These are phyloP conservation scores for Phytomonas sp. DNA, from an alignment of 208 protist genomes.

Conservation along the genomic window DNA sequence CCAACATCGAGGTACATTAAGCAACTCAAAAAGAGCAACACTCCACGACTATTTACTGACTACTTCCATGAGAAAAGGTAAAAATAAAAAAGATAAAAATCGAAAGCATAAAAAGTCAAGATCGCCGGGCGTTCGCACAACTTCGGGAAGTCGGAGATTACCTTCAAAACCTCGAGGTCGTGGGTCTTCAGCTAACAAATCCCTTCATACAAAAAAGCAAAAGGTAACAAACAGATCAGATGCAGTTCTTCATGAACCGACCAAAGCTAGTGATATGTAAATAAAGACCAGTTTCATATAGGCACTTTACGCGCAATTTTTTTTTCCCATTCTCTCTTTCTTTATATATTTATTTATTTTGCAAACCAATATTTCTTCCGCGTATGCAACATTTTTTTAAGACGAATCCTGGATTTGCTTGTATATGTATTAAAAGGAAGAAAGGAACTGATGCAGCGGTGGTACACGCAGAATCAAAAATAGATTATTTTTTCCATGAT, in stretches of 20 bases:
- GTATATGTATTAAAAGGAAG: conserved; percentile 5
- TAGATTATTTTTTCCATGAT: conserved; percentile 6
- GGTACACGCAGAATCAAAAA: not conserved
- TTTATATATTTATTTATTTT: too few relatives aligned
- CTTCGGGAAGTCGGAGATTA: not conserved
- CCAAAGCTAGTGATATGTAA: not conserved
- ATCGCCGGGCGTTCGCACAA: not conserved
- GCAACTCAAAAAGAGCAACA: not conserved
- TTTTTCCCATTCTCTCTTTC: not conserved
- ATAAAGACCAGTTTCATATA: not conserved
- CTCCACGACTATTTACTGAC: not conserved
- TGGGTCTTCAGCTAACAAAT: not conserved
- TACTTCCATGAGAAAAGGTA: not conserved
- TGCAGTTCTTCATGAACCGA: not conserved
- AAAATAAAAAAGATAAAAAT: not conserved
- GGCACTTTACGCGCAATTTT: not conserved
- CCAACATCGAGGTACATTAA: not conserved
- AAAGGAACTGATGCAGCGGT: not conserved
- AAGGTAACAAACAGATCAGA: not conserved
- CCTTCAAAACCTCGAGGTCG: not conserved
- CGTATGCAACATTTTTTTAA: not conserved
- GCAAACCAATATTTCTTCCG: conserved; percentile 2
- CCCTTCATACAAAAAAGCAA: not conserved
- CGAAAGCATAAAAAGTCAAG: not conserved
- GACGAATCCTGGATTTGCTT: conserved; percentile 4